Base-by-base conservation (phyloP, 1,139 yeast species). In the Geotrichum citri-aurantii region DNA sequence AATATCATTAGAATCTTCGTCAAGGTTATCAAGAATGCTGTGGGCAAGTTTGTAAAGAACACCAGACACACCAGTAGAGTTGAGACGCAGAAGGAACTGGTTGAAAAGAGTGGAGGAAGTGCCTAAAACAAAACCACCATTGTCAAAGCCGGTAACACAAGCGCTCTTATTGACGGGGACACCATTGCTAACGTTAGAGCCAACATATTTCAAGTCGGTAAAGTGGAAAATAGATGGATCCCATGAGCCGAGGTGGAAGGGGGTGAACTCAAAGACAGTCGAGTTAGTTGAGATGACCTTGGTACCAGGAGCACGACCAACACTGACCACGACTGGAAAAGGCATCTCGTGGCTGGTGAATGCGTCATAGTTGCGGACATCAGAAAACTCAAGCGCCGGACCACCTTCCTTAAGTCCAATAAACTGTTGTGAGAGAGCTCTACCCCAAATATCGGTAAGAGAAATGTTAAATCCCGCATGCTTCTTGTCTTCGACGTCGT, bases 361-460 rank as follows among this genome's bases (percentile, higher is more conserved):
- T 19, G 66, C 68, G 10, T 79, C 81, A 64, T 78, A 76, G 57
- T 81, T 80, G 68, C 83, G 80, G 55, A 88, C 72, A 57, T 84
- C 82, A 14, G 86, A 79, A 79, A 86, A 87, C 1, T 91, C 82
- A 66, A 86, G 75, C 1, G 81, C 83, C 2, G 82, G 87, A 60
- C 92, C 92, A 58, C 81, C 82, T 63, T 82, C 80, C 44, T 79
- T 70, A 55, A 77, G 75, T 58, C 77, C 76, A 63, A 91, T 84
- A 70, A 86, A 86, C 73, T 89, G 95, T 68, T 85, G 81, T 0
- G 95, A 81, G 55, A 92, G 77, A 1, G 92, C 91, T 69, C 96
- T 80, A 37, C 96, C 96, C 97, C 97, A 92, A 62, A 88, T 81
- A 75, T 91, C 97, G n/a, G 97, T 90, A 59, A 92, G 67, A 5